A percentile compares a stretch with the other conserved stretches of the same genome.
phyloP scores from a whole-genome alignment of 148 eudicot species.

The Bassia scoparia region DNA sequence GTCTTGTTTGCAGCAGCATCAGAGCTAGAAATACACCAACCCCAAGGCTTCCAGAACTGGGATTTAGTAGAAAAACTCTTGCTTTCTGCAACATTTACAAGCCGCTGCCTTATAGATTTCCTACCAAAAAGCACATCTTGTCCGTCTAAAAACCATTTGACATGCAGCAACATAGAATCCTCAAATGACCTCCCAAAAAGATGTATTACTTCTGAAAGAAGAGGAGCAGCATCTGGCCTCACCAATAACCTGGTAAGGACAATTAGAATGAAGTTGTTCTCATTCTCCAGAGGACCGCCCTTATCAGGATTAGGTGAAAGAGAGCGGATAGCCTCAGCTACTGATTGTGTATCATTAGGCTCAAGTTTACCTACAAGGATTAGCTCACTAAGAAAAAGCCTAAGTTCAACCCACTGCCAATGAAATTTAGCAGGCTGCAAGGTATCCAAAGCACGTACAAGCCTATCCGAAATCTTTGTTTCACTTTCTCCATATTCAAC shows the following conservation, averaged over 20 bases:
- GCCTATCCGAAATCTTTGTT: conserved; percentile 61
- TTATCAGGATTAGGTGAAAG: conserved; percentile 59
- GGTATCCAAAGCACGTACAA: conserved; percentile 69
- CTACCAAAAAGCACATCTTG: conserved; percentile 83
- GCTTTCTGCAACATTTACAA: conserved; percentile 64
- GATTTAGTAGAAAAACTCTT: conserved; percentile 64
- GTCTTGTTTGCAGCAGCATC: conserved; percentile 34
- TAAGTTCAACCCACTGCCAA: conserved; percentile 99
- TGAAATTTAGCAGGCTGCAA: conserved; percentile 96
- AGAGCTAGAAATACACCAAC: conserved; percentile 55
- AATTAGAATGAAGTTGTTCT: conserved; percentile 66
- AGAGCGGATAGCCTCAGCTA: conserved; percentile 69
- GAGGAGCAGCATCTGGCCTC: conserved; percentile 95
- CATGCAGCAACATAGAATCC: conserved; percentile 73
- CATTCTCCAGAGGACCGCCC: conserved; percentile 62
- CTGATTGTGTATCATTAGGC: conserved; percentile 48
- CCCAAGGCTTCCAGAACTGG: conserved; percentile 87
- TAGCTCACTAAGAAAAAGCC: conserved; percentile 83
- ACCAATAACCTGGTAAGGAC: conserved; percentile 83
- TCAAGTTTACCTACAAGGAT: conserved; percentile 64
- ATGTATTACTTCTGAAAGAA: conserved; percentile 81
- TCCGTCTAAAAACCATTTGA: conserved; percentile 84
- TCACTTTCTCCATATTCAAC: conserved; percentile 48
- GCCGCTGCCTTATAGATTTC: conserved; percentile 84
- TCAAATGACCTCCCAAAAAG: conserved; percentile 87